phyloP scores from a whole-genome alignment of 345 rosid species.

The Mercurialis annua region DNA sequence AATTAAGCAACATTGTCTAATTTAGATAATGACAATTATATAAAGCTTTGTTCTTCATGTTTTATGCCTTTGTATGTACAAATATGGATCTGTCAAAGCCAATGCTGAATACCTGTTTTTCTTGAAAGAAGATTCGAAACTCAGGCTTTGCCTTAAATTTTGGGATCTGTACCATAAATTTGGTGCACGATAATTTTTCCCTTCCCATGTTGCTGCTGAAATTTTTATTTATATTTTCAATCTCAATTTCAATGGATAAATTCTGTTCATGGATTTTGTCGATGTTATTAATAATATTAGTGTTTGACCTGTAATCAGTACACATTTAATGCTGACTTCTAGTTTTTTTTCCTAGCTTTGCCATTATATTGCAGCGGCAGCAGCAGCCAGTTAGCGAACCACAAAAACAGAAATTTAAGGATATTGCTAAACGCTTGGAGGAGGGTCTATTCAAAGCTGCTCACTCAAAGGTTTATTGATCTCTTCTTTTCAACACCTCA shows the following conservation, averaged over 20 bases:
- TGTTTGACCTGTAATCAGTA: background rate
- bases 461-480: conserved; percentile 49
- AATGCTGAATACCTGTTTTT: background rate
- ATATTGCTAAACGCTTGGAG: conserved; percentile 76
- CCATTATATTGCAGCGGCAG: conserved; percentile 50
- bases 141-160: background rate
- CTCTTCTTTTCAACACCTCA: background rate
- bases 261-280: background rate
- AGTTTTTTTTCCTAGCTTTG: conserved; percentile 36
- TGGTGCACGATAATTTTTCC: background rate
- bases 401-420: conserved; percentile 45
- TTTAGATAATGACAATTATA: background rate
- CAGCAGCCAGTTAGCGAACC: conserved; percentile 39
- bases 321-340: conserved; percentile 1
- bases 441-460: conserved; percentile 76
- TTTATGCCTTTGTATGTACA: background rate
- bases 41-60: background rate
- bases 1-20: too few relatives aligned
- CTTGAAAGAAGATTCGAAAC: background rate
- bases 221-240: background rate
- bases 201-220: background rate
- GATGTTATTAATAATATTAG: background rate
- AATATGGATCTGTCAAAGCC: background rate
- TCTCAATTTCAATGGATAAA: background rate
- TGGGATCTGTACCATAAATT: background rate